Evolutionary conservation across 495 filamentous ascomycete genomes (phyloP), one percentile per base, ranked within the genome.

Genomic region (Penicillium subrubescens): DNA sequence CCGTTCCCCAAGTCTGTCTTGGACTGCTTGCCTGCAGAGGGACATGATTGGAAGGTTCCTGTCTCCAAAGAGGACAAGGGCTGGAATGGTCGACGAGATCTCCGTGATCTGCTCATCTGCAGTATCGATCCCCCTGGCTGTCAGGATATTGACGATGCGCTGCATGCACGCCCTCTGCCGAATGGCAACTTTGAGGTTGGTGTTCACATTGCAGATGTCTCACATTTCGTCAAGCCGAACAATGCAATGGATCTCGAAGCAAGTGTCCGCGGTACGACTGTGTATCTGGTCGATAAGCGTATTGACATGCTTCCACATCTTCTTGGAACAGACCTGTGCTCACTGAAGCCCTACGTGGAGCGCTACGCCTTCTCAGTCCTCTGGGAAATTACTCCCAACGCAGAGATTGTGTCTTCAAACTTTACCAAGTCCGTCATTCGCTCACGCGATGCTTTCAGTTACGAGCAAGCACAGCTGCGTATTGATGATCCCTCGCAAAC

Each of bases 251-350:
- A 99, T 73, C 84, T 85, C 25, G 95, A 99, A 78, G 95, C 95
- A 2, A 93, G 92, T 71, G 85, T 93, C 62, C 89, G 95, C 72
- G 95, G 94, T 63, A 98, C 95, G 4, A 98, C 96, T 0, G 95
- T 99, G 33, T 99, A 99, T 70, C 83, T 99, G 27, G 96, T 99
- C 2, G 95, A 99, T 77, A 99, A 98, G 80, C 93, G 95, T 67
- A 98, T 99, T 67, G 95, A 99, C 79, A 99, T 99, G 96, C 83
- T 99, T 73, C 96, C 96, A 19, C 92, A 91, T 84, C 87, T 99
- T 27, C 86, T 99, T 17, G 95, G 95, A 34, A 99, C 95, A 2
- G 95, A 99, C 66, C 82, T 99, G 3, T 99, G 95, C 79, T 99
- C 95, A 11, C 84, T 99, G 37, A 98, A 98, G 70, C 96, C 96